These are phyloP conservation scores for Oidiodendron maius DNA, from an alignment of 495 filamentous ascomycete species.

Conservation along the genomic window DNA sequence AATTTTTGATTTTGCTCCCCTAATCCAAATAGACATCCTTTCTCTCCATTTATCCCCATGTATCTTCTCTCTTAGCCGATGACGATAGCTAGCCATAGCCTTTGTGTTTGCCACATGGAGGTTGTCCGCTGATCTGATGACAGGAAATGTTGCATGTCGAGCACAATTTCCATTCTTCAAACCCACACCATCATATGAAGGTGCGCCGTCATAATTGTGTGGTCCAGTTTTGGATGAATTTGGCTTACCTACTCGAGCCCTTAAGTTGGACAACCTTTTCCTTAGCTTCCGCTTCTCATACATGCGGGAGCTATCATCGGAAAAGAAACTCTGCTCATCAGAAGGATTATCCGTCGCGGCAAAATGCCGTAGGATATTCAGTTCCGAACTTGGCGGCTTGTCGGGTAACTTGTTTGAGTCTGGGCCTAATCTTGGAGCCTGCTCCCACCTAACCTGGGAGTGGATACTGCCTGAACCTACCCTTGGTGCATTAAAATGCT, in stretches of 20 bases:
- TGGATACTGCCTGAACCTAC: constrained; percentile 13
- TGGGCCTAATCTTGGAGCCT: not conserved
- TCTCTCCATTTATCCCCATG: constrained; percentile 11
- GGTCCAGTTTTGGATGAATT: constrained; percentile 1
- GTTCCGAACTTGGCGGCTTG: not conserved
- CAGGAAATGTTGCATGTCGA: constrained; percentile 1
- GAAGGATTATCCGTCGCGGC: constrained; percentile 19
- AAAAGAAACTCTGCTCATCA: constrained; percentile 34
- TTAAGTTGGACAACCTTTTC: constrained; percentile 25
- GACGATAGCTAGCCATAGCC: constrained; percentile 2
- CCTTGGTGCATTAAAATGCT: constrained; percentile 31
- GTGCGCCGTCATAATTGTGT: constrained; percentile 2
- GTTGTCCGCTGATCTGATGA: constrained; percentile 5
- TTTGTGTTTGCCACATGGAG: constrained; percentile 3
- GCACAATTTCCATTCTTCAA: constrained; percentile 7
- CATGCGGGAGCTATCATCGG: constrained; percentile 31
- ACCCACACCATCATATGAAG: constrained; percentile 19
- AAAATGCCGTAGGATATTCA: not conserved
- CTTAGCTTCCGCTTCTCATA: constrained; percentile 19
- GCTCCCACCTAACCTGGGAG: not conserved
- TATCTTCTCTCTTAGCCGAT: constrained; percentile 3
- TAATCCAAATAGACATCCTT: constrained; percentile 17
- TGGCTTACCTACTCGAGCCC: constrained; percentile 11
- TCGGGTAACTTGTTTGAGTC: not conserved
- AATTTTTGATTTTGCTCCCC: constrained; percentile 12